Evolutionary conservation across 1,284 basidiomycete genomes (phyloP), one percentile per base, ranked within the genome.

Genomic region (Moesziomyces antarcticus): DNA sequence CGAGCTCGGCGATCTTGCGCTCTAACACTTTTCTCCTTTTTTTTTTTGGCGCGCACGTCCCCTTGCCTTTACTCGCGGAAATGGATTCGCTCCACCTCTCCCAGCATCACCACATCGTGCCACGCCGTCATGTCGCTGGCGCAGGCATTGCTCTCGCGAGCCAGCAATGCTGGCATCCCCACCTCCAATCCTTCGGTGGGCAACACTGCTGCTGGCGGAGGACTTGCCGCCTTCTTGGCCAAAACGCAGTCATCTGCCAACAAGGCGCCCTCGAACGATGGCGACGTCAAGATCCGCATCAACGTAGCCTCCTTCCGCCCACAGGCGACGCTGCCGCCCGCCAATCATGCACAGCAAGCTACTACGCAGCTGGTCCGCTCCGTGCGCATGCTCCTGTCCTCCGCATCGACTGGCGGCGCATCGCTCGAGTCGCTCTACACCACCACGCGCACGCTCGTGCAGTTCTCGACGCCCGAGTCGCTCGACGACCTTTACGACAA

Each of bases 401-500:
- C 57, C 37, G 55, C 11, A 35, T 53, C 51, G 24, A 33, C 33
- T 6, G 37, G 40, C 27, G 21, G 57, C 3, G 35, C 44, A 5
- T 60, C 68, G 33, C 60, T 75, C 8, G 51, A 77, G 24, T 56
- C 65, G 21, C 68, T 77, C 25, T 77, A 77, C 61, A 47, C 30
- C n/a, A 61, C 48, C 48, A 64, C 73, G 0, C 48, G 67, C 20
- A 56, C 45, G 14, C 50, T 71, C 7, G 63, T 71, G 5, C 24
- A 52, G 18, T 46, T 62, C 37, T 60, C 56, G 8, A 45, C 63
- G 5, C 20, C 37, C 14, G 35, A 62, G 30, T n/a, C 40, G 0
- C 25, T 70, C 24, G 50, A 55, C 9, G 68, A 70, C 20, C 66
- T 81, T 2, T 81, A 78, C 62, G 76, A 79, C 33, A 47, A 62